Evolutionary conservation across 192 early-diverging fungal species (phyloP).

Genomic region (Piromyces finnis): DNA sequence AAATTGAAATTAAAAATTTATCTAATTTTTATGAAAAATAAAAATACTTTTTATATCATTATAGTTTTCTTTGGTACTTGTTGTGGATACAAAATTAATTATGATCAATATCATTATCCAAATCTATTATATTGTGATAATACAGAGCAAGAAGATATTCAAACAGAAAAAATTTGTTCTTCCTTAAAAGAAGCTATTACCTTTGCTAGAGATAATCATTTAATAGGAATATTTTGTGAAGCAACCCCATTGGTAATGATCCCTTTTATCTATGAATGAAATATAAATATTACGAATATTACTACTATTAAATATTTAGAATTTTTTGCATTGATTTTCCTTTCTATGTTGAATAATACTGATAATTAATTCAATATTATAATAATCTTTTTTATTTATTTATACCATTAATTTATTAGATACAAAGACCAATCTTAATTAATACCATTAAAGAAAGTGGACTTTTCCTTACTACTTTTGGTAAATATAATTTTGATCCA

Average conservation of each 20-base stretch:
- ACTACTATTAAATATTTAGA: conserved; percentile 3
- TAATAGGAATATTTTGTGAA: conserved; percentile 83
- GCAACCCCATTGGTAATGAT: conserved; percentile 75
- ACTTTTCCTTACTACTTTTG: conserved; percentile 79
- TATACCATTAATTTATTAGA: conserved; percentile 36
- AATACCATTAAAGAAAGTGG: conserved; percentile 84
- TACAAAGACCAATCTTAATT: conserved; percentile 79
- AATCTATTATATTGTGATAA: neutral
- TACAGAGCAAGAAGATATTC: neutral
- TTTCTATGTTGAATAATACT: neutral
- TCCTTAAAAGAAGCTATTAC: conserved; percentile 89
- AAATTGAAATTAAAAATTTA: too few species aligned
- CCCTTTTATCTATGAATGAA: too few species aligned
- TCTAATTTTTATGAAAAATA: too few species aligned
- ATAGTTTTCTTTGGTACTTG: conserved; percentile 81
- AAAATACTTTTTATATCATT: too few species aligned
- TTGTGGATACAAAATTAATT: conserved; percentile 46
- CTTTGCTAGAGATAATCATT: conserved; percentile 78
- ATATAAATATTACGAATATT: too few species aligned
- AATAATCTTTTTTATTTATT: neutral
- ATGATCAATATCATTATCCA: neutral
- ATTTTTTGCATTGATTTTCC: neutral
- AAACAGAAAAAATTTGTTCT: conserved; percentile 15
- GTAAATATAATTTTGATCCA: conserved; percentile 47
- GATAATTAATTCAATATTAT: too few species aligned